Base-by-base conservation (phyloP, 2,329 filamentous ascomycete species). In the Onygenales sp. region DNA sequence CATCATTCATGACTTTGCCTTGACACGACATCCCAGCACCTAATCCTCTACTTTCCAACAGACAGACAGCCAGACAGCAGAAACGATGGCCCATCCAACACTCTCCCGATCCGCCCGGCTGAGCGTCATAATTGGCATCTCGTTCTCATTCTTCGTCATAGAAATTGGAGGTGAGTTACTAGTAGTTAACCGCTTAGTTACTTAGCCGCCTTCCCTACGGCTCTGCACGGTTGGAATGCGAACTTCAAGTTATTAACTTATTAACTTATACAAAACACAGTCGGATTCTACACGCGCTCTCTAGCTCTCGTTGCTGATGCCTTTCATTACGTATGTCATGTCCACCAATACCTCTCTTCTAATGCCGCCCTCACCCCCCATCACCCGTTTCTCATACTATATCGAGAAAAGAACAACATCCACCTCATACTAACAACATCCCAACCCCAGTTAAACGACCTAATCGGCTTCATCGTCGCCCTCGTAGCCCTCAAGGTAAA, bases 221-320 rank as follows among this genome's bases (percentile, higher is more conserved):
- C 21, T 5, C 21, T 27, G 5, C 5, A 3, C 21, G 21, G 3
- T 27, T 27, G 21, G 21, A 27, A 27, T 27, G 21, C 17, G 17
- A 17, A 17, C 21, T 27, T n/a, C n/a, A n/a, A n/a, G n/a, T n/a
- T 27, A 27, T 4, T 5, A 27, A 5, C 21, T 27, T 27, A 2
- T 27, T 27, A 27, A 27, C 51, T 27, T 5, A 27, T 27, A 27
- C 21, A 27, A 27, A 27, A 1, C 21, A 42, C 57, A 81, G 81
- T 85, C 55, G 84, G 84, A 2, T 85, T 87, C 61, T 82, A 82
- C 57, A 89, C 86, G 1, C 75, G 76, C 50, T 89, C 86, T 0
- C 73, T 90, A 9, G 85, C 85, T 1, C 72, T 91, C 3, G 73
- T 89, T 35, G 86, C 87, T 36, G 87, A 90, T 74, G 85, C 87